These are phyloP conservation scores for Huntiella savannae DNA, from an alignment of 2,329 filamentous ascomycete species.

Conservation along the genomic window DNA sequence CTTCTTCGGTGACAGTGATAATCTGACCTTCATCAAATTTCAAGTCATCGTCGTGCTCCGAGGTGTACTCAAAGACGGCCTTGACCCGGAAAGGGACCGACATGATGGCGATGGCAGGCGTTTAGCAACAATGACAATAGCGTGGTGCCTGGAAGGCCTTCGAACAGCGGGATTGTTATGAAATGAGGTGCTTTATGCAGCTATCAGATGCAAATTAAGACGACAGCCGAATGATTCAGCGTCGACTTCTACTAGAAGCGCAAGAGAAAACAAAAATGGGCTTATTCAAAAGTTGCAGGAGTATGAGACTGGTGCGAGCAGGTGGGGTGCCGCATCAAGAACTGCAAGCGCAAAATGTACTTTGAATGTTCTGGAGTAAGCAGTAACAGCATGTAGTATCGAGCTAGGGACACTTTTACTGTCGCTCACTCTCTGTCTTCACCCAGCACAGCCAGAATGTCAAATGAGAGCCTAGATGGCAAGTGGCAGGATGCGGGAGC, in stretches of 20 bases:
- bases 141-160: no score
- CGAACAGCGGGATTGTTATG: no score
- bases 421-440: no score
- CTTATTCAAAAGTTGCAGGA: not conserved
- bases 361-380: not conserved
- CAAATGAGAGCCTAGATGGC: no score
- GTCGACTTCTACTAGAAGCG: not conserved
- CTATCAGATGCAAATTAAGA: not conserved
- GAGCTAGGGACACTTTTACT: no score
- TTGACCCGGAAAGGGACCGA: constrained; percentile 67
- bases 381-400: no score
- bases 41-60: constrained; percentile 85
- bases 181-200: no score
- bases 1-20: constrained; percentile 81
- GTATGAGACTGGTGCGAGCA: not conserved
- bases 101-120: constrained; percentile 8
- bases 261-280: not conserved
- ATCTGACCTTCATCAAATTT: constrained; percentile 70
- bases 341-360: constrained; percentile 2
- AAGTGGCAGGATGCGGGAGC: no score
- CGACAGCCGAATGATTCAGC: not conserved
- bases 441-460: no score
- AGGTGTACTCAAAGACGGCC: constrained; percentile 86
- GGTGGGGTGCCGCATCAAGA: not conserved
- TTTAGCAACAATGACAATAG: not conserved